Conservation (phyloP, 2,329 filamentous ascomycete species). For the Pezicula radicicola region DNA sequence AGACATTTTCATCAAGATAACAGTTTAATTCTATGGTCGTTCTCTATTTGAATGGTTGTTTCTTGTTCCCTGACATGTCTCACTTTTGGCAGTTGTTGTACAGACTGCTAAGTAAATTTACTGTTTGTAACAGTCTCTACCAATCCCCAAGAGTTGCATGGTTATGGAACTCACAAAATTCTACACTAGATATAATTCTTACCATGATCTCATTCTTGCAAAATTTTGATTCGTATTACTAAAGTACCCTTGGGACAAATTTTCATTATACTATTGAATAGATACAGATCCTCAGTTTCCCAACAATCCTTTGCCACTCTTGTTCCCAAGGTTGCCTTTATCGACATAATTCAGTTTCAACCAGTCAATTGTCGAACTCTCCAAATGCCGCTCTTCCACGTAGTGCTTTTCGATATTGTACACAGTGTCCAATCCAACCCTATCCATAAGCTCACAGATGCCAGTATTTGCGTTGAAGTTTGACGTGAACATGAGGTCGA, state of each 20-base stretch:
- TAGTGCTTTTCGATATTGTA: constrained; percentile 38
- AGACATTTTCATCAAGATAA: no score
- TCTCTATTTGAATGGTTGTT: no score
- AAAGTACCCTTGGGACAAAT: background rate
- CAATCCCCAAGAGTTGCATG: no score
- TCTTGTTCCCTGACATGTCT: no score
- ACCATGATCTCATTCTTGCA: no score
- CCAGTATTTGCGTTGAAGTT: constrained; percentile 32
- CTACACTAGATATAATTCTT: no score
- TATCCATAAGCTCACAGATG: constrained; percentile 37
- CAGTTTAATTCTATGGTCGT: no score
- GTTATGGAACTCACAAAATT: background rate
- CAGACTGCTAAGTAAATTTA: no score
- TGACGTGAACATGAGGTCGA: constrained; percentile 34
- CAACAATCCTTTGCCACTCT: background rate
- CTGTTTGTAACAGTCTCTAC: no score
- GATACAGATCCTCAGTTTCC: background rate
- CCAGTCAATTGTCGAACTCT: constrained; percentile 25
- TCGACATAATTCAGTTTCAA: constrained; percentile 28
- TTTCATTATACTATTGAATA: background rate
- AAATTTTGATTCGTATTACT: no score
- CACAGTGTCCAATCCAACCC: constrained; percentile 37
- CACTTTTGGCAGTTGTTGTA: no score
- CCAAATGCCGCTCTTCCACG: constrained; percentile 25
- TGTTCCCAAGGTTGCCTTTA: constrained; percentile 26